Conservation (phyloP, 1,284 basidiomycete genomes). For the Macrocystidia cucumis region DNA sequence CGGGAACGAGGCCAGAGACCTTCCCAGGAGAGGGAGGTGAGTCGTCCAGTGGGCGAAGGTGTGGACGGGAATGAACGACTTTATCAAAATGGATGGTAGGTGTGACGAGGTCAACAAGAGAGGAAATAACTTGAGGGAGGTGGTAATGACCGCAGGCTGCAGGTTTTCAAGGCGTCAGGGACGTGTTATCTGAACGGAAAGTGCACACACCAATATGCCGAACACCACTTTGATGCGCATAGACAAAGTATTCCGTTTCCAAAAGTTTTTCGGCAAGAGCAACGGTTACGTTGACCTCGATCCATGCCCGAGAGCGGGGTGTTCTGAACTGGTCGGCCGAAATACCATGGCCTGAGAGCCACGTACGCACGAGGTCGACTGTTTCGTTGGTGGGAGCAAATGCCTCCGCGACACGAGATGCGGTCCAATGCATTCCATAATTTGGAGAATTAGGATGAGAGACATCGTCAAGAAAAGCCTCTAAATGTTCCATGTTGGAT, state of each 20-base stretch:
- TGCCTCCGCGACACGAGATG: constrained; percentile 17
- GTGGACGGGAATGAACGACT: constrained; percentile 18
- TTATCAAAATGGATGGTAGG: constrained; percentile 41
- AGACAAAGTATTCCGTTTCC: constrained; percentile 37
- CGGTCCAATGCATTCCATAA: constrained; percentile 24
- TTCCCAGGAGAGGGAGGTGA: constrained; percentile 13
- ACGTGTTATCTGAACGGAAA: no score
- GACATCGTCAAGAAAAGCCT: constrained; percentile 34
- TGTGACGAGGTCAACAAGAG: constrained; percentile 38
- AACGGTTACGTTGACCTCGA: constrained; percentile 34
- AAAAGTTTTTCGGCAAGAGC: constrained; percentile 37
- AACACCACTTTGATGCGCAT: constrained; percentile 27
- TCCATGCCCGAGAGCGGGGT: constrained; percentile 29
- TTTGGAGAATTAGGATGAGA: constrained; percentile 31
- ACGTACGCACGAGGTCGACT: constrained; percentile 27
- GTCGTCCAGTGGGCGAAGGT: constrained; percentile 6
- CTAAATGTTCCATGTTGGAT: constrained; percentile 31
- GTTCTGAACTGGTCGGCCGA: constrained; percentile 21
- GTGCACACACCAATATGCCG: constrained; percentile 25
- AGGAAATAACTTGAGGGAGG: constrained; percentile 32
- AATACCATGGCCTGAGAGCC: constrained; percentile 31
- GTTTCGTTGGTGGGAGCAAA: constrained; percentile 25
- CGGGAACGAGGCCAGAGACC: constrained; percentile 21
- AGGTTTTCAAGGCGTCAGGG: no score
- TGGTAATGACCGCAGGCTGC: constrained; percentile 36